Evolutionary conservation across 305 asterid species (phyloP), one percentile per base, ranked within the genome.

Genomic region (Solanum hybrid): DNA sequence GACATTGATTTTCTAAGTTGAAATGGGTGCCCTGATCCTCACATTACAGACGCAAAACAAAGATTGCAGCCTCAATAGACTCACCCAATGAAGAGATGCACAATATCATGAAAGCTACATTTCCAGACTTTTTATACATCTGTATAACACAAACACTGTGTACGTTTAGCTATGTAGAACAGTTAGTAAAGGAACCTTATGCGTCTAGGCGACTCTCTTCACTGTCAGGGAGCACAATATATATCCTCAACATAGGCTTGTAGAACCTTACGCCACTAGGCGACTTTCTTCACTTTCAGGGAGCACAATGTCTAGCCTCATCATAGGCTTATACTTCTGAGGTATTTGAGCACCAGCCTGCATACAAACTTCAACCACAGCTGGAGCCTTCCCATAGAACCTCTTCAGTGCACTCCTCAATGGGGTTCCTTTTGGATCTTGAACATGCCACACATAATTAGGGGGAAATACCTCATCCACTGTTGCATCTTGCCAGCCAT

Each of bases 401-500:
- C 95, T 95, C 92, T 90, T 95, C 73, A 95, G 93, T 17, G 90
- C 91, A 78, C 93, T 93, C 78, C 91, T 93, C 93, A 96, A 51
- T 7, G 97, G 92, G 42, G 94, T 93, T 73, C 99, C 98, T 69
- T 93, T 92, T 15, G 95, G 96, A 71, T 97, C 98, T 85, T 91
- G 91, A 32, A 94, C 97, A 88, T 95, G 97, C 98, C 98, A 97
- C 77, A 95, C 98, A 38, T 94, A 94, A 88, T 97, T 97, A 2
- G 98, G 98, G 1, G 99, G 98, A 76, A 96, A 92, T 71, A 96
- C 95, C 89, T 97, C 99, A 75, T 97, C 99, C 64, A 96, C 96
- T 2, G 95, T 96, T 1, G 99, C 99, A 66, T 95, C 99, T 91
- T 96, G 99, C 99, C 98, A 96, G 10, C 99, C 99, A 87, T 97